phyloP scores from a whole-genome alignment of 2,329 filamentous ascomycete genomes.

The Neospermospora avenae region DNA sequence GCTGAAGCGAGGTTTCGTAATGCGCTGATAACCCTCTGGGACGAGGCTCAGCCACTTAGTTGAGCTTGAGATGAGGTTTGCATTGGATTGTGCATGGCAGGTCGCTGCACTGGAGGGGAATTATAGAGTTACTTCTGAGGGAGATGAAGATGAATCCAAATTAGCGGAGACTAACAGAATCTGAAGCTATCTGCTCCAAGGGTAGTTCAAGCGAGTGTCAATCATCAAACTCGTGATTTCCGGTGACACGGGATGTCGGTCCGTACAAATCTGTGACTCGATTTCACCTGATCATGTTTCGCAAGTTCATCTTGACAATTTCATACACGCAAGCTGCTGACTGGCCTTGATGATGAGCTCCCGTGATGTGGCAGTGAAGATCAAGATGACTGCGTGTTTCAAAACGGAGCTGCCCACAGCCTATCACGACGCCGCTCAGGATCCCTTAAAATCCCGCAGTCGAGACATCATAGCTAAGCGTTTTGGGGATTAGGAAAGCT shows the following conservation, averaged over 20 bases:
- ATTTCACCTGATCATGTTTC: not conserved
- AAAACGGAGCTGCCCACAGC: not conserved
- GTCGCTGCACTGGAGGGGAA: not conserved
- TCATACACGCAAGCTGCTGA: not conserved
- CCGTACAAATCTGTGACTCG: not conserved
- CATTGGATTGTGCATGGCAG: not conserved
- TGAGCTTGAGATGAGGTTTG: not conserved
- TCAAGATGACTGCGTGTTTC: constrained; percentile 8
- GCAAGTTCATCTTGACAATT: not conserved
- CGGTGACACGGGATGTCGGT: not conserved
- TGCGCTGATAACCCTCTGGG: not conserved
- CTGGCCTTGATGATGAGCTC: not conserved
- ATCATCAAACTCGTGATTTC: not conserved
- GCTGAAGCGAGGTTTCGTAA: not conserved
- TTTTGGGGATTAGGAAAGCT: not conserved
- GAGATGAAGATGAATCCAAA: too few relatives aligned
- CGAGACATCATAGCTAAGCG: not conserved
- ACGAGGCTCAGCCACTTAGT: not conserved
- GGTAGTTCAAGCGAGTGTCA: not conserved
- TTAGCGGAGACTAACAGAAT: not conserved
- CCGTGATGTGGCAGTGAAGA: constrained; percentile 4
- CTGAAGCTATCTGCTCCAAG: not conserved
- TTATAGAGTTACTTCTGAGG: not conserved
- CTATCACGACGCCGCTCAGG: constrained; percentile 1
- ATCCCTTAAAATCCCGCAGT: constrained; percentile 11